Evolutionary conservation across 176 grass and related monocot genomes (phyloP).

Genomic region (Dendrocalamus sinicus): DNA sequence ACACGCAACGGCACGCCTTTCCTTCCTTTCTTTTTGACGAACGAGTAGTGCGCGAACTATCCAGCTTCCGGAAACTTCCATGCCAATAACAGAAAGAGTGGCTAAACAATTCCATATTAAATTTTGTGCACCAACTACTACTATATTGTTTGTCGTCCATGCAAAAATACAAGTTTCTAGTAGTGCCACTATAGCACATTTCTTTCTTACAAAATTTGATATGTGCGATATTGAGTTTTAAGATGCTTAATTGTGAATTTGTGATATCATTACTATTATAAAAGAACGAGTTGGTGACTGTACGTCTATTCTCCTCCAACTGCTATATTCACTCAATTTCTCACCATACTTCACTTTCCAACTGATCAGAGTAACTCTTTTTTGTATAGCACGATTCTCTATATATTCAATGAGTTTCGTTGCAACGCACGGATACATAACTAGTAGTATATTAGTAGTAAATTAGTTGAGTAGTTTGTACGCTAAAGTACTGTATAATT

Average conservation of each 20-base stretch:
- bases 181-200: background rate
- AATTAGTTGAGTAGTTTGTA: too few relatives aligned
- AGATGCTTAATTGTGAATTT: background rate
- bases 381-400: too few relatives aligned
- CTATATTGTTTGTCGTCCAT: background rate
- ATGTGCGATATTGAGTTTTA: background rate
- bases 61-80: constrained; percentile 47
- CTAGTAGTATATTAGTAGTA: background rate
- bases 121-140: background rate
- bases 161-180: background rate
- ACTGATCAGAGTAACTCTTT: too few relatives aligned
- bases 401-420: too few relatives aligned
- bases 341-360: too few relatives aligned
- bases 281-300: too few relatives aligned
- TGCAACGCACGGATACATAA: too few relatives aligned
- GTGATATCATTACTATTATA: too few relatives aligned
- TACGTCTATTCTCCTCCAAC: too few relatives aligned
- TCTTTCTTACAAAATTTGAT: background rate
- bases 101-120: background rate
- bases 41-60: constrained; percentile 32
- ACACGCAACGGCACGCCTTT: background rate
- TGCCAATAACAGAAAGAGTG: constrained; percentile 36
- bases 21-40: background rate
- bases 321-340: too few relatives aligned
- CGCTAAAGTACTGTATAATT: too few relatives aligned